A percentile compares a stretch with the other conserved stretches of the same genome.
Evolutionary conservation across 371 early-diverging fungal genomes (phyloP).

Genomic region (Dichotomocladium elegans): DNA sequence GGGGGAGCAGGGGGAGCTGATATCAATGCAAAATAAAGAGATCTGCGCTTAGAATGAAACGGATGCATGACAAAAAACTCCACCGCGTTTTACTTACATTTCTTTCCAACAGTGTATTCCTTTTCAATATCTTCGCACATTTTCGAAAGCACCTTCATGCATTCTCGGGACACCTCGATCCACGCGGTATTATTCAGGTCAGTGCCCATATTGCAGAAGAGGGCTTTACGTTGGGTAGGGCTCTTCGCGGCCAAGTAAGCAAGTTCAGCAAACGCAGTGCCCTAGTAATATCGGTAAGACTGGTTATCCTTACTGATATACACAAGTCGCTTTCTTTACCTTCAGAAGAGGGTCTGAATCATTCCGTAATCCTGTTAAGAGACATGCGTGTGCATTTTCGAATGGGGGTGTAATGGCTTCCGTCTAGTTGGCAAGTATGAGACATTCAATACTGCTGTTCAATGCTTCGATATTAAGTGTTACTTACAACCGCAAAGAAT

Average conservation of each 20-base stretch:
- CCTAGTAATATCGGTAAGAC: slow-evolving; percentile 11
- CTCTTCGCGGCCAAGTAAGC: slow-evolving; percentile 27
- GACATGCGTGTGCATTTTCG: slow-evolving; percentile 28
- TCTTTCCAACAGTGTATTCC: slow-evolving; percentile 24
- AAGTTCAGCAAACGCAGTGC: slow-evolving; percentile 48
- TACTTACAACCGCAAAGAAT: slow-evolving; percentile 22
- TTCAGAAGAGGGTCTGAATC: slow-evolving; percentile 10
- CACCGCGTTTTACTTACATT: slow-evolving; percentile 9
- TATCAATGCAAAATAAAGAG: too few relatives aligned
- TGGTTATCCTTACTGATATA: too few relatives aligned
- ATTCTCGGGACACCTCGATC: slow-evolving; percentile 40
- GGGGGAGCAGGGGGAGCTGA: slow-evolving; percentile 18
- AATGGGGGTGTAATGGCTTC: slow-evolving; percentile 19
- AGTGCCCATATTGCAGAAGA: slow-evolving; percentile 34
- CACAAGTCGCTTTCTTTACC: slow-evolving; percentile 1
- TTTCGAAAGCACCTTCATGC: slow-evolving; percentile 31
- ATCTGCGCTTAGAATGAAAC: neutral
- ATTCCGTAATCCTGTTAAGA: slow-evolving; percentile 31
- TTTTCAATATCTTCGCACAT: slow-evolving; percentile 19
- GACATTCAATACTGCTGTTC: too few relatives aligned
- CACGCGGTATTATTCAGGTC: slow-evolving; percentile 36
- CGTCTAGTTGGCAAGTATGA: slow-evolving; percentile 24
- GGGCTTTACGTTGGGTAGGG: slow-evolving; percentile 23
- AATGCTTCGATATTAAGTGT: too few relatives aligned
- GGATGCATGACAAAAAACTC: neutral